Evolutionary conservation across 2,329 filamentous ascomycete genomes (phyloP), one percentile per base, ranked within the genome.

Genomic region (Epichloe baconii): DNA sequence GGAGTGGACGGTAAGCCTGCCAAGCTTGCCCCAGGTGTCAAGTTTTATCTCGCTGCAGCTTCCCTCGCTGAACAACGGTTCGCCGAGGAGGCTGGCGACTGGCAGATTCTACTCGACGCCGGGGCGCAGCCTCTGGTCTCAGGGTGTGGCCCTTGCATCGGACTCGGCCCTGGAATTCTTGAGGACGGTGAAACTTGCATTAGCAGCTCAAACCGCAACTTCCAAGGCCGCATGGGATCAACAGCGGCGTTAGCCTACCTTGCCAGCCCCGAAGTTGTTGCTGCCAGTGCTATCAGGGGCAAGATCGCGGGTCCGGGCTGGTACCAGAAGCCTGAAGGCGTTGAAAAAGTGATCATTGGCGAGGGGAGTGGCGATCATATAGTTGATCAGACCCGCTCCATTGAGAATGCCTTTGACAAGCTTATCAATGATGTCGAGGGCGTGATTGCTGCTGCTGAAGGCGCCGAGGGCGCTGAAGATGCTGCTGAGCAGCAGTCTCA

Each of bases 21-120:
- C 19, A 88, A 85, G 68, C 76, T 95, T 52, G 82, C 86, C 0
- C 71, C 79, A 0, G 80, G 84, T 31, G 89, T 96, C 41, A 77
- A 89, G 51, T 83, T 96, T 62, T 96, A 96, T 68, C 86, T 97
- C 55, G 86, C 90, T 0, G 89, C 91, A 0, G 91, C 91, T 0
- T 96, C 90, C 0, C 62, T 80, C 0, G 73, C 78, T 0, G 90
- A 96, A 65, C 89, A 96, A 65, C 66, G 79, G 52, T 74, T 78
- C 0, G 86, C 91, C 0, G 88, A 95, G 66, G 84, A 83, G 51
- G 74, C 79, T 0, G 90, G 91, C 10, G 86, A 91, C 66, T 97
- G 90, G 91, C 85, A 95, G 66, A 71, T 78, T 2, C 74, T 96
- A 17, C 64, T 94, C 1, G 83, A 88, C 11, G n/a, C 48, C n/a